Conservation (phyloP, 352 stramenopile genomes). For the Globisporangium carolinianum region DNA sequence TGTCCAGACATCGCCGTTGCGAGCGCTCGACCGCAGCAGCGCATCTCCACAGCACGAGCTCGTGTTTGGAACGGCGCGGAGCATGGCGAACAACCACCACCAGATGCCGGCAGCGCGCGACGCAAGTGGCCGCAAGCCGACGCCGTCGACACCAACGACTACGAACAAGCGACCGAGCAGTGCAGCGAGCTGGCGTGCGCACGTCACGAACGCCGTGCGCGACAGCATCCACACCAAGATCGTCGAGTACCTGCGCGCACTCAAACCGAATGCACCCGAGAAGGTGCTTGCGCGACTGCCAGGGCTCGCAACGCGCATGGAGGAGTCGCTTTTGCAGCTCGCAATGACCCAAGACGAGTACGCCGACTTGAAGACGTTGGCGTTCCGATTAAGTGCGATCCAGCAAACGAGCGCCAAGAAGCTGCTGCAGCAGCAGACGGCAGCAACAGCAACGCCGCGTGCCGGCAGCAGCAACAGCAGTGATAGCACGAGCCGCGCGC, state of each 20-base stretch:
- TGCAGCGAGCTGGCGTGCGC: constrained; percentile 20
- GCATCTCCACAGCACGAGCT: background rate
- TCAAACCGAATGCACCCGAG: constrained; percentile 92
- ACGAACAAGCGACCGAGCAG: constrained; percentile 5
- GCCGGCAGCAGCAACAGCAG: constrained; percentile 7
- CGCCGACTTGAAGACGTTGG: constrained; percentile 87
- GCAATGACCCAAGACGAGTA: constrained; percentile 86
- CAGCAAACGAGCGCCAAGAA: constrained; percentile 61
- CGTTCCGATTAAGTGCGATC: constrained; percentile 88
- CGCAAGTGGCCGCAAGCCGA: constrained; percentile 1
- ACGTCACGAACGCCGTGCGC: constrained; percentile 23
- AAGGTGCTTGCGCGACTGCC: constrained; percentile 95
- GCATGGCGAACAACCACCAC: constrained; percentile 5
- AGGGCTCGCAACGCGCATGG: constrained; percentile 93
- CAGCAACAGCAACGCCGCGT: constrained; percentile 3
- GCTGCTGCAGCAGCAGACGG: constrained; percentile 49
- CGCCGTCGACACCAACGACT: background rate
- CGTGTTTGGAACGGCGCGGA: background rate
- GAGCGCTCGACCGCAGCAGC: background rate
- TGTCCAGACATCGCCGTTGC: background rate
- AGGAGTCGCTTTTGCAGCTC: constrained; percentile 90
- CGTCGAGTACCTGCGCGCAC: constrained; percentile 86
- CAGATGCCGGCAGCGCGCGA: background rate
- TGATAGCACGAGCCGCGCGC: constrained; percentile 13
- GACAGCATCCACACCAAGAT: constrained; percentile 60